Conservation (phyloP, 1,284 basidiomycete genomes). For the Moniliella sp. region DNA sequence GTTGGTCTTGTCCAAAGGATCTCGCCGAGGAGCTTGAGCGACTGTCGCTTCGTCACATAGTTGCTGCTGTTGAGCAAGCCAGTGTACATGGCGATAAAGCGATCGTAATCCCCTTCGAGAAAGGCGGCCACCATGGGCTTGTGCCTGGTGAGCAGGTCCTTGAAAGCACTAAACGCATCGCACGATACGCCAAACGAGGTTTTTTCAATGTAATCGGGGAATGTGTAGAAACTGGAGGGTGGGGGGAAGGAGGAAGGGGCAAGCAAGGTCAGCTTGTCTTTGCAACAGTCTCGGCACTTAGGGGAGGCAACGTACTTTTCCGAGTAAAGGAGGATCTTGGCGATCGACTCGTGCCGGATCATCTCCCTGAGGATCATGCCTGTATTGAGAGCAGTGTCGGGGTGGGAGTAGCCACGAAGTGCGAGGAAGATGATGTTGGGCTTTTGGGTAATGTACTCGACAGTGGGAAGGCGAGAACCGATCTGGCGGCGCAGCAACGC, state of each 20-base stretch:
- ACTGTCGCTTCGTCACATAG: conserved; percentile 98
- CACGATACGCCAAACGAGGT: conserved; percentile 95
- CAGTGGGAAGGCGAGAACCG: conserved; percentile 72
- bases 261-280: too few species aligned
- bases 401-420: conserved; percentile 58
- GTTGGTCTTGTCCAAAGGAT: conserved; percentile 88
- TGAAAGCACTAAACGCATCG: conserved; percentile 87
- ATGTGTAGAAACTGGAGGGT: conserved; percentile 60
- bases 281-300: too few species aligned
- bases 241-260: too few species aligned
- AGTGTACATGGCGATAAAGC: conserved; percentile 90
- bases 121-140: conserved; percentile 91
- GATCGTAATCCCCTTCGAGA: conserved; percentile 81
- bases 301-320: conserved; percentile 41
- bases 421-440: conserved; percentile 73
- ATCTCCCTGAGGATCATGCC: conserved; percentile 96
- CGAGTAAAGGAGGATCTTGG: conserved; percentile 71
- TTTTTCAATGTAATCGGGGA: conserved; percentile 85
- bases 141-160: conserved; percentile 43
- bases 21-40: conserved; percentile 87
- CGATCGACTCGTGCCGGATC: conserved; percentile 72
- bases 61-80: conserved; percentile 74
- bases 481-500: conserved; percentile 83
- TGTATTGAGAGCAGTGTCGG: conserved; percentile 85
- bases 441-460: conserved; percentile 68